Percentiles rank a stretch among this genome's conserved stretches.
Evolutionary conservation across 257 asterid genomes (phyloP).

Genomic region (Eustoma russellianum): DNA sequence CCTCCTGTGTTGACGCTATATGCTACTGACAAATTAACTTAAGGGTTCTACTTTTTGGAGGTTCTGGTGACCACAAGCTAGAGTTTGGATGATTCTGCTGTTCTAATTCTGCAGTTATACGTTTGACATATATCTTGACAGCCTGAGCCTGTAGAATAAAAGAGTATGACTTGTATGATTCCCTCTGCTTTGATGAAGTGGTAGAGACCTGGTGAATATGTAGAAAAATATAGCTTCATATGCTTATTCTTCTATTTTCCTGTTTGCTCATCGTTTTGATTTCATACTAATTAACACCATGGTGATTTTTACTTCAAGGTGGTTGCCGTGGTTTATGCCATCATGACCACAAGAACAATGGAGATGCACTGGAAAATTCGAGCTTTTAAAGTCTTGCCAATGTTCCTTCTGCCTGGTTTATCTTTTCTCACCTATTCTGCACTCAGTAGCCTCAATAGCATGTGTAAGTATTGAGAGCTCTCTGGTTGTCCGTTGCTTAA

Average conservation of each 20-base stretch:
- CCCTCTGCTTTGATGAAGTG: background rate
- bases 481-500: background rate
- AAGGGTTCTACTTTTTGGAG: too few relatives aligned
- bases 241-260: background rate
- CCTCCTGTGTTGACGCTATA: too few relatives aligned
- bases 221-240: background rate
- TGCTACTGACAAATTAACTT: too few relatives aligned
- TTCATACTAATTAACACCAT: background rate
- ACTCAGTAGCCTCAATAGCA: conserved; percentile 52
- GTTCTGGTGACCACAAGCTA: too few relatives aligned
- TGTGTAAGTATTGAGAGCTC: conserved; percentile 48
- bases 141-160: too few relatives aligned
- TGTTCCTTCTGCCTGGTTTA: conserved; percentile 74
- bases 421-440: conserved; percentile 41
- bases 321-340: conserved; percentile 77
- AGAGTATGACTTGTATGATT: too few relatives aligned
- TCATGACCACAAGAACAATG: conserved; percentile 65
- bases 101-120: too few relatives aligned
- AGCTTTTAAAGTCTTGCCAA: conserved; percentile 75
- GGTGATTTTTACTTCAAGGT: conserved; percentile 31
- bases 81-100: too few relatives aligned
- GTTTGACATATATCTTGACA: too few relatives aligned
- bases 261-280: background rate
- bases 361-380: conserved; percentile 79
- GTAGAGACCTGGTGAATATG: background rate